Conservation (phyloP, 768 basidiomycete species). For the Mycena floridula region DNA sequence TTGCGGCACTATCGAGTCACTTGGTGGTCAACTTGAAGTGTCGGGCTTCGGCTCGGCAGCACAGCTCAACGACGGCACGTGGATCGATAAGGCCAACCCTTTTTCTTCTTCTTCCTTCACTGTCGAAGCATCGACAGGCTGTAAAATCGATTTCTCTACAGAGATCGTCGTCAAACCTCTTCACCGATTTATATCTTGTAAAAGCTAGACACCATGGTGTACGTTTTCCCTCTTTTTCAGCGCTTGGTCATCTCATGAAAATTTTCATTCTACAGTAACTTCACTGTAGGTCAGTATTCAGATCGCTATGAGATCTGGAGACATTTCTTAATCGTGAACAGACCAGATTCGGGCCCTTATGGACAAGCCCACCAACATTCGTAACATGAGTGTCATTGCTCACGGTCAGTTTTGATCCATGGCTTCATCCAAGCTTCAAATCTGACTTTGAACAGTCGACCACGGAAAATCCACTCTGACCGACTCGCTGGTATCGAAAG, state of each 20-base stretch:
- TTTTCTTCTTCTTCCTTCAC: conserved; percentile 5
- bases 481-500: conserved; percentile 98
- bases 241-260: conserved; percentile 21
- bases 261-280: conserved; percentile 55
- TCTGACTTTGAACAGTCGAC: conserved; percentile 61
- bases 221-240: conserved; percentile 29
- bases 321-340: conserved; percentile 26
- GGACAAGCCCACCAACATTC: conserved; percentile 88
- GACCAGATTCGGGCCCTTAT: conserved; percentile 86
- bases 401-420: conserved; percentile 54
- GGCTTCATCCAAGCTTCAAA: neutral
- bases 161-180: conserved; percentile 6
- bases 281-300: conserved; percentile 69
- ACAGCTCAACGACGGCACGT: neutral
- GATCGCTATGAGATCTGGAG: too few relatives aligned
- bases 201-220: conserved; percentile 75
- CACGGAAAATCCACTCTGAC: conserved; percentile 99
- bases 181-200: conserved; percentile 18
- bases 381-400: conserved; percentile 93
- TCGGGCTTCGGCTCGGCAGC: neutral
- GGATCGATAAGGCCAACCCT: conserved; percentile 4
- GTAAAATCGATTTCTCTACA: neutral
- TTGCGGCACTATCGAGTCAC: too few relatives aligned
- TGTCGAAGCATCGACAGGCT: conserved; percentile 2
- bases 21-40: too few relatives aligned